Conservation (phyloP, 1,139 yeast species). For the Candida buenavistaensis region DNA sequence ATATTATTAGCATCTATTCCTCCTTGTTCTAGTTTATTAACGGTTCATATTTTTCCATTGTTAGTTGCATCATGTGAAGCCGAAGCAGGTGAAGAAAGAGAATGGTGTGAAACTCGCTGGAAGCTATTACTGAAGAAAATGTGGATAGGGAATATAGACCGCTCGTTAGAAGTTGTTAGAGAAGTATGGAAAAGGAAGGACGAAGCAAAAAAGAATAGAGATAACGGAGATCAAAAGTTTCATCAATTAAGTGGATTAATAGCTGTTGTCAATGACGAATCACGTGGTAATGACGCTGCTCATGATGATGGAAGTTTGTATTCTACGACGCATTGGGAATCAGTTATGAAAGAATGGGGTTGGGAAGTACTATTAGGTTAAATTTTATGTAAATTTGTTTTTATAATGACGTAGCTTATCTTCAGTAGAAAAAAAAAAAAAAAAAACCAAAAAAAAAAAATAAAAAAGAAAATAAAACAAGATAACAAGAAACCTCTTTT, state of each 20-base stretch:
- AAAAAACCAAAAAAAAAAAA: not conserved
- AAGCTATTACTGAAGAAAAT: constrained; percentile 48
- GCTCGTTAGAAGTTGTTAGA: constrained; percentile 66
- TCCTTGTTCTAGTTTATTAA: constrained; percentile 53
- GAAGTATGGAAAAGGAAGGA: constrained; percentile 71
- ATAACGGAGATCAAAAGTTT: constrained; percentile 16
- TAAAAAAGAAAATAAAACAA: too few relatives aligned
- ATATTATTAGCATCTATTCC: constrained; percentile 65
- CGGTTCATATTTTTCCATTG: constrained; percentile 64
- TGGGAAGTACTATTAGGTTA: constrained; percentile 62
- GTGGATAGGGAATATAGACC: constrained; percentile 66
- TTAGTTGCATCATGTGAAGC: constrained; percentile 68
- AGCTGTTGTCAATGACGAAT: constrained; percentile 37
- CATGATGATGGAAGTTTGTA: constrained; percentile 44
- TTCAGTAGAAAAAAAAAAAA: constrained; percentile 3
- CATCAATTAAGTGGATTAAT: constrained; percentile 44
- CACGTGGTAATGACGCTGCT: constrained; percentile 13
- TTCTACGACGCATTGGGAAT: constrained; percentile 65
- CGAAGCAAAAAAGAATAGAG: constrained; percentile 24
- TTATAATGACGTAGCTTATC: too few relatives aligned
- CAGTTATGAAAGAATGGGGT: constrained; percentile 72
- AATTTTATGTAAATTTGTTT: too few relatives aligned
- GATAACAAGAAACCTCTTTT: too few relatives aligned
- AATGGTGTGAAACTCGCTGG: constrained; percentile 66
- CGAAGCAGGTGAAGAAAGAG: constrained; percentile 54